A percentile compares a stretch with the other conserved stretches of the same genome.
Conservation (phyloP, 306 rosid genomes). For the Lotus japonicus region DNA sequence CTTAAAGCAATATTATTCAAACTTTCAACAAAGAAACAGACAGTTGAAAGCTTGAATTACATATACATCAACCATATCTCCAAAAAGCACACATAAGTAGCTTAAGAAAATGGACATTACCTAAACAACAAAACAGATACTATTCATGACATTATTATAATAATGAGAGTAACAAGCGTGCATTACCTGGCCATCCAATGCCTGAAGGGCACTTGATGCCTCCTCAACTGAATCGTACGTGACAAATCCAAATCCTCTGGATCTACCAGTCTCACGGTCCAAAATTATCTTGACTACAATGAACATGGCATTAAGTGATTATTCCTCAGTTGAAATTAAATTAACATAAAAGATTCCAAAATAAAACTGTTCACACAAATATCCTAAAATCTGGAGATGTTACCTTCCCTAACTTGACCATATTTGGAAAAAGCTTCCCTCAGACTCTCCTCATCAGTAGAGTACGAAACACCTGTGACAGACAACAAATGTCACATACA, state of each 20-base stretch:
- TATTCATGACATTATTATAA: not conserved
- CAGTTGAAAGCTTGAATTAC: not conserved
- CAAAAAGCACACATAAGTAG: not conserved
- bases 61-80: not conserved
- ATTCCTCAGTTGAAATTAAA: not conserved
- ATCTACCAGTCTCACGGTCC: slow-evolving; percentile 83
- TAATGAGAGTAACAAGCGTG: not conserved
- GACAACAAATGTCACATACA: not conserved
- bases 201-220: slow-evolving; percentile 86
- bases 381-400: not conserved
- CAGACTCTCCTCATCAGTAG: slow-evolving; percentile 61
- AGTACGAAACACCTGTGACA: slow-evolving; percentile 59
- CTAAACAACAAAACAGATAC: not conserved
- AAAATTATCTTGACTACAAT: slow-evolving; percentile 59
- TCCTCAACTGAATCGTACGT: slow-evolving; percentile 62
- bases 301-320: not conserved
- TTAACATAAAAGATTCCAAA: not conserved
- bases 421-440: slow-evolving; percentile 67
- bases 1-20: not conserved
- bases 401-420: slow-evolving; percentile 81
- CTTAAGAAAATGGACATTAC: not conserved
- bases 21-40: not conserved
- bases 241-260: slow-evolving; percentile 87
- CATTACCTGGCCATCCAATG: slow-evolving; percentile 80
- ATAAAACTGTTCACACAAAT: too few relatives aligned